These are phyloP conservation scores for Starmera dryadoides DNA, from an alignment of 805 yeast genomes.

Conservation along the genomic window DNA sequence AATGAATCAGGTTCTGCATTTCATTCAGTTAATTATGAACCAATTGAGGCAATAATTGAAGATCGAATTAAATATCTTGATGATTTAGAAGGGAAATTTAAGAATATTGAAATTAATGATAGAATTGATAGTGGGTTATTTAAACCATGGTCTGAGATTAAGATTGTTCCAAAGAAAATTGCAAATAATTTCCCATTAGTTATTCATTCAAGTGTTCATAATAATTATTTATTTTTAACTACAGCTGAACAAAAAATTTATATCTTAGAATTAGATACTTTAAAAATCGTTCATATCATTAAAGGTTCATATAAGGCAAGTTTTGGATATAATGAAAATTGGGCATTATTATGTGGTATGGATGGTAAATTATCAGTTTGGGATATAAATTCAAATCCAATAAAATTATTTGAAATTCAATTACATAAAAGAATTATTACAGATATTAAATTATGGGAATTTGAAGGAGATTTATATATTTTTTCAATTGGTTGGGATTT, in stretches of 20 bases:
- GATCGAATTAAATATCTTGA: constrained; percentile 29
- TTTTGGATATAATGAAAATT: too few species aligned
- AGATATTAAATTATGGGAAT: constrained; percentile 21
- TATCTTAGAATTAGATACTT: constrained; percentile 10
- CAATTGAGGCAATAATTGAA: constrained; percentile 30
- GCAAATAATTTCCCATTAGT: constrained; percentile 8
- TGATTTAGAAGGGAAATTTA: constrained; percentile 4
- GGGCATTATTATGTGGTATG: constrained; percentile 39
- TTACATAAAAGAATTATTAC: constrained; percentile 33
- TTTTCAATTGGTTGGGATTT: constrained; percentile 59
- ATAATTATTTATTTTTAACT: constrained; percentile 9
- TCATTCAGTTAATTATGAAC: constrained; percentile 18
- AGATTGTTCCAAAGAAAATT: too few species aligned
- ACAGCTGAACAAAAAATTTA: constrained; percentile 11
- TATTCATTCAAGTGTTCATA: constrained; percentile 11
- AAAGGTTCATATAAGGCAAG: constrained; percentile 2
- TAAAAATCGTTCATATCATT: constrained; percentile 1
- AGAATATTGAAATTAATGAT: constrained; percentile 1
- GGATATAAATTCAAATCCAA: constrained; percentile 5
- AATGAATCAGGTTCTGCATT: constrained; percentile 16
- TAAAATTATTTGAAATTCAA: constrained; percentile 15
- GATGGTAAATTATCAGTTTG: constrained; percentile 34
- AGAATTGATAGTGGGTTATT: constrained; percentile 1
- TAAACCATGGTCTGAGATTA: too few species aligned
- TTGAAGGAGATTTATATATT: constrained; percentile 26